Evolutionary conservation across 805 yeast species (phyloP).

Genomic region (Komagataella mondaviorum): DNA sequence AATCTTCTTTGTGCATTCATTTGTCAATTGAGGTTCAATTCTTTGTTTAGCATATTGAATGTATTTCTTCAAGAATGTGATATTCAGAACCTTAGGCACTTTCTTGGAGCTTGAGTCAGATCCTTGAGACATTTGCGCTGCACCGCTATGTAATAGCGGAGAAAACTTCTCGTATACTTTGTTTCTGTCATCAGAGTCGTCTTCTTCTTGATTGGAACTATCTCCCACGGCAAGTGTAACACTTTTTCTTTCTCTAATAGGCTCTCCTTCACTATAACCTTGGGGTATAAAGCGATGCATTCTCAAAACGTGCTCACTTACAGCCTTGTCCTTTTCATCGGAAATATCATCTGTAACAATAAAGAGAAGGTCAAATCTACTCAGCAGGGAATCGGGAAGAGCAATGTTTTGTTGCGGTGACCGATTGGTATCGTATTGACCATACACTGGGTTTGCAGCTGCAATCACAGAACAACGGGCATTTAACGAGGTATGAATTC

Average conservation of each 20-base stretch:
- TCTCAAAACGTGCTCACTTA: constrained; percentile 88
- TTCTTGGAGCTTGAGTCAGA: constrained; percentile 15
- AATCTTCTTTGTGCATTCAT: constrained; percentile 67
- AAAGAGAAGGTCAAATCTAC: constrained; percentile 92
- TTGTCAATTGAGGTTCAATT: constrained; percentile 66
- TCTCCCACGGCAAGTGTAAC: constrained; percentile 77
- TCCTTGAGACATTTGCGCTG: constrained; percentile 25
- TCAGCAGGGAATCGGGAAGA: constrained; percentile 86
- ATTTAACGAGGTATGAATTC: constrained; percentile 90
- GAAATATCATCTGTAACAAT: constrained; percentile 94
- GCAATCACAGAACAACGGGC: constrained; percentile 96
- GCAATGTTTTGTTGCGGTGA: constrained; percentile 97
- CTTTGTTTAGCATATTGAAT: constrained; percentile 89
- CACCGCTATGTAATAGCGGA: constrained; percentile 74
- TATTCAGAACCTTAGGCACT: constrained; percentile 43
- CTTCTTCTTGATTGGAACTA: constrained; percentile 25
- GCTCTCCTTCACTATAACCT: constrained; percentile 87
- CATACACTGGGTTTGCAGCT: constrained; percentile 95
- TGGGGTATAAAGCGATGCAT: constrained; percentile 86
- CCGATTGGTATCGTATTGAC: constrained; percentile 91
- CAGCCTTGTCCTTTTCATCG: constrained; percentile 69
- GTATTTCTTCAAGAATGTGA: constrained; percentile 83
- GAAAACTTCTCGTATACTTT: constrained; percentile 78
- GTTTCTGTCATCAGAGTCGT: constrained; percentile 31
- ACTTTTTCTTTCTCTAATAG: constrained; percentile 65